Evolutionary conservation across 441 rosid genomes (phyloP).

Genomic region (Isatis lusitanica): DNA sequence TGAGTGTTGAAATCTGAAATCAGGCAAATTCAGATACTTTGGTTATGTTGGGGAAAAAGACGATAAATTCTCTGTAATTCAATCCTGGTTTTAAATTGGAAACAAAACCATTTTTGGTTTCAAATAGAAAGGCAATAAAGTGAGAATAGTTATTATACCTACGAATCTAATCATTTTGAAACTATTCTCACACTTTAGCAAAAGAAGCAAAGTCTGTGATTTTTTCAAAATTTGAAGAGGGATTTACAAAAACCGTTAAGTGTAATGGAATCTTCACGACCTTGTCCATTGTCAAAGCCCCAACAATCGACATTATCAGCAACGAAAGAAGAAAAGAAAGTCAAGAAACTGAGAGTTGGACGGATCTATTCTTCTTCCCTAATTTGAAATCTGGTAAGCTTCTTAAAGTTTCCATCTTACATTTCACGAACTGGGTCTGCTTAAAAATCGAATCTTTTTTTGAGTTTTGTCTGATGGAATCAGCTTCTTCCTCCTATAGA

Average conservation of each 20-base stretch:
- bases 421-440: conserved; percentile 20
- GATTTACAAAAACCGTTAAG: neutral
- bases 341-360: neutral
- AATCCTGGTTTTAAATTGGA: neutral
- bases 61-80: conserved; percentile 1
- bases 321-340: neutral
- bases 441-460: conserved; percentile 24
- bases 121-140: conserved; percentile 3
- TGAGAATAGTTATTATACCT: conserved; percentile 4
- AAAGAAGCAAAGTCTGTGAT: neutral
- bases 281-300: neutral
- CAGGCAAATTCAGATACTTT: conserved; percentile 1
- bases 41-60: conserved; percentile 9
- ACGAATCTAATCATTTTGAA: conserved; percentile 34
- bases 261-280: conserved; percentile 17
- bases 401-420: neutral
- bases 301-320: neutral
- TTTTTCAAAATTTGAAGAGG: conserved; percentile 30
- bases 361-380: conserved; percentile 5
- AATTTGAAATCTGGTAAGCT: conserved; percentile 23
- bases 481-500: neutral
- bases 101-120: neutral
- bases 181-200: conserved; percentile 28
- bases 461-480: neutral
- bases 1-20: neutral